Evolutionary conservation across 148 eudicot genomes (phyloP).

Genomic region (Pharnaceum exiguum): DNA sequence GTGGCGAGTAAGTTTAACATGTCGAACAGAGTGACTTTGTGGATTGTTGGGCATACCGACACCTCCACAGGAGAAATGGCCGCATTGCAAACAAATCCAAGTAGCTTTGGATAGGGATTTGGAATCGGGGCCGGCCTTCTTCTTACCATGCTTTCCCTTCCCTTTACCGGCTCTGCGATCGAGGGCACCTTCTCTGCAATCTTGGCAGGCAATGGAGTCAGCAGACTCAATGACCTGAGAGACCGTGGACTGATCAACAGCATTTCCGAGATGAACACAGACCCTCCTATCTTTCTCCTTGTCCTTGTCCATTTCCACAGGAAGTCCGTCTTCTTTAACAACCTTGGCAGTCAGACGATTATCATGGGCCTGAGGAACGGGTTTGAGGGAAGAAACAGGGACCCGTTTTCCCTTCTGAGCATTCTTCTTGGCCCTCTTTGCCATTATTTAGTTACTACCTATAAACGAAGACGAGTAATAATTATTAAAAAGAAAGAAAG

Average conservation of each 20-base stretch:
- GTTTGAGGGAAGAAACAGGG: slow-evolving; percentile 28
- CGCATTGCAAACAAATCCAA: slow-evolving; percentile 93
- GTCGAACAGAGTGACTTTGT: slow-evolving; percentile 70
- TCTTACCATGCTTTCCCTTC: slow-evolving; percentile 63
- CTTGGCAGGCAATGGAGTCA: slow-evolving; percentile 55
- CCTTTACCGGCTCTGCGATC: slow-evolving; percentile 57
- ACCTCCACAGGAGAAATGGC: slow-evolving; percentile 83
- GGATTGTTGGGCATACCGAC: slow-evolving; percentile 71
- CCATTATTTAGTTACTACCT: slow-evolving; percentile 79
- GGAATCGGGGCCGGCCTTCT: slow-evolving; percentile 45
- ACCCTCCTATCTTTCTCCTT: slow-evolving; percentile 43
- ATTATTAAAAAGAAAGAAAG: background rate
- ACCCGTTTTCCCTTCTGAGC: slow-evolving; percentile 47
- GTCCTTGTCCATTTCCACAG: too few species aligned
- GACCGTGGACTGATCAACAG: slow-evolving; percentile 49
- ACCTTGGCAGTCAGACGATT: slow-evolving; percentile 19
- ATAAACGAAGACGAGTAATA: slow-evolving; percentile 13
- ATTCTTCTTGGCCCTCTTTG: slow-evolving; percentile 43
- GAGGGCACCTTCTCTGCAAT: slow-evolving; percentile 55
- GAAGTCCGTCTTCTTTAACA: slow-evolving; percentile 22
- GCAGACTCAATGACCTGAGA: slow-evolving; percentile 43
- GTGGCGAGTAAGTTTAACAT: slow-evolving; percentile 62
- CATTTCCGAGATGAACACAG: slow-evolving; percentile 70
- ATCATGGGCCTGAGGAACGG: slow-evolving; percentile 17
- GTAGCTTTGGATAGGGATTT: slow-evolving; percentile 51